Evolutionary conservation across 192 early-diverging fungal species (phyloP), one percentile per base, ranked within the genome.

Genomic region (Umbelopsis sp.): DNA sequence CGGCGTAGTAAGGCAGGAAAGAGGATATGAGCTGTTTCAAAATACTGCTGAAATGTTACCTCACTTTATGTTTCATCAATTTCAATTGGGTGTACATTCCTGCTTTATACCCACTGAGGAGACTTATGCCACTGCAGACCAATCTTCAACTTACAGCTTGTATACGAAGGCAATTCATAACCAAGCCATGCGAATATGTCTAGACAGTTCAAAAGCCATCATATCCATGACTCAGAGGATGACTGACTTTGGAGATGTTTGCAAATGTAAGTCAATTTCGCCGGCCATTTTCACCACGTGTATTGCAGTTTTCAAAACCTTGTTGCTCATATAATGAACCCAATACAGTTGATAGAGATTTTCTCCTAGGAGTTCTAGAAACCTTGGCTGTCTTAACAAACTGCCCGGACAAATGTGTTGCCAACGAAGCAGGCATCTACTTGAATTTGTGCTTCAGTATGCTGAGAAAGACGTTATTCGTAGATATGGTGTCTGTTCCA

Each of bases 101-200:
- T 61, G 55, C 55, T 61, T 61, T 25, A 61, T 61, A 18, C 25
- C 55, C 12, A 16, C 8, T 35, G 55, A 61, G 2, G 18, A n/a
- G 11, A 15, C 25, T 3, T 35, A 35, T 33, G 27, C 33, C 18
- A 11, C 27, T 3, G 23, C 27, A 35, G 27, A 61, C 4, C 27
- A 61, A 13, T 7, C 16, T 18, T 61, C 55, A 11, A 35, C 18
- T 8, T 61, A 33, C 30, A 33, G 30, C 55, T 16, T 35, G 25
- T 30, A 61, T 27, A 30, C 55, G 7, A 35, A 35, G 2, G 55
- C 55, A 4, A 61, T 61, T 16, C 27, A 61, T 30, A n/a, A 61
- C n/a, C 55, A 61, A n/a, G 21, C 55, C 11, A 61, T 61, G 55
- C 25, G 55, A 35, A 15, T 61, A 16, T 61, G 55, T 18, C 30